Base-by-base conservation (phyloP, 2,329 filamentous ascomycete genomes). In the Colletotrichum sojae region DNA sequence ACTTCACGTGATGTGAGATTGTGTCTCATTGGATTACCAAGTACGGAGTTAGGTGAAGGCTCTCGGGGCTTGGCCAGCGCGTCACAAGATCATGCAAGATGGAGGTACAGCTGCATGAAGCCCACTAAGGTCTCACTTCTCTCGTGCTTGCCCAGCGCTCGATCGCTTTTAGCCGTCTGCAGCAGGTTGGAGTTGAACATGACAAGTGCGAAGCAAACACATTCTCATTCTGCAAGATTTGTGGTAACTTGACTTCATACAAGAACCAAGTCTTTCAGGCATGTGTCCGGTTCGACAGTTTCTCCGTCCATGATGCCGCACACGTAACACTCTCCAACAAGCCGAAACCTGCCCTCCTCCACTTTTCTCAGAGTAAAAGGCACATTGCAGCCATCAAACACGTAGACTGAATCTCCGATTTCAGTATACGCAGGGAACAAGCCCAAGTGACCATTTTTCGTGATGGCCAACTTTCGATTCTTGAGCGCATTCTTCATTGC, bases 261-360 rank as follows among this genome's bases (percentile, higher is more conserved):
- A 5, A 52, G 57, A 43, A 49, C 31, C 20, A 60, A 1, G 4
- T 60, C 46, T 13, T 25, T 3, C 9, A 60, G 16, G 18, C 15
- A 27, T 43, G 36, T n/a, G 2, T 60, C 36, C 10, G 46, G 1
- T 15, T 71, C 61, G 64, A 79, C 69, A 3, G 72, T 75, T 68
- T 81, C 78, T 1, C 78, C 78, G 39, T 76, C 71, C 80, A 81
- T 81, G 56, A 81, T 62, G 1, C 79, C 79, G 63, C 80, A 78
- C 3, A 79, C 76, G 65, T 81, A 81, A 43, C 79, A 81, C 67
- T 81, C 79, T 1, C 79, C 78, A 13, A 81, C 63, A 20, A 81
- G 60, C 0, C 18, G 16, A n/a, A 46, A 58, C 10, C 16, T 58
- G 4, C 18, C 22, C 0, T 3, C 6, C 1, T 45, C 65, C 12